Conservation (phyloP, 2,329 filamentous ascomycete genomes). For the Penicillium sp. region DNA sequence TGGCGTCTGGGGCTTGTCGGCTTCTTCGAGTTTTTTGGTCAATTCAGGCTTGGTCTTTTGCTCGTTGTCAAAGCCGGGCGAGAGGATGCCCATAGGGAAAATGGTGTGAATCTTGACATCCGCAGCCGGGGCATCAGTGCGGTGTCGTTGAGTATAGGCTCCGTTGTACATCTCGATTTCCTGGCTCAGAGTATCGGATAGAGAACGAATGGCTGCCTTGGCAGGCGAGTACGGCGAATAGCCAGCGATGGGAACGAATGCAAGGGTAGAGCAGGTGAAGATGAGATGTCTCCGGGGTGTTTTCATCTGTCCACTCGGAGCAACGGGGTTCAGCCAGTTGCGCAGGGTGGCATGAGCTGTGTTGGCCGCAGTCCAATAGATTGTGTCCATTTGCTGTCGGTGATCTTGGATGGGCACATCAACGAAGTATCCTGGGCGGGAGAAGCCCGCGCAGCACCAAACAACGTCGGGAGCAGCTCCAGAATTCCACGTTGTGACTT, state of each 20-base stretch:
- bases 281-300: slow-evolving; percentile 68
- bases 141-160: slow-evolving; percentile 45
- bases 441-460: slow-evolving; percentile 82
- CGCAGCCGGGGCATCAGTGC: slow-evolving; percentile 52
- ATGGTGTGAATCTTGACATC: slow-evolving; percentile 78
- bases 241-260: slow-evolving; percentile 74
- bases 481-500: slow-evolving; percentile 77
- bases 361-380: slow-evolving; percentile 85
- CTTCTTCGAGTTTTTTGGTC: slow-evolving; percentile 75
- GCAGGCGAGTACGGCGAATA: slow-evolving; percentile 81
- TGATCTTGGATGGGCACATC: slow-evolving; percentile 68
- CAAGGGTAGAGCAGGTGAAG: slow-evolving; percentile 76
- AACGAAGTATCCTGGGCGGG: slow-evolving; percentile 72
- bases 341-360: slow-evolving; percentile 77
- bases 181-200: slow-evolving; percentile 80
- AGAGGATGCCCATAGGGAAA: slow-evolving; percentile 79
- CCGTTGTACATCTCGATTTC: slow-evolving; percentile 85
- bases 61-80: slow-evolving; percentile 73
- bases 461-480: slow-evolving; percentile 75
- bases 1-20: slow-evolving; percentile 76
- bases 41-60: slow-evolving; percentile 76
- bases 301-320: slow-evolving; percentile 33
- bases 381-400: slow-evolving; percentile 82
- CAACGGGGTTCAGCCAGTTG: slow-evolving; percentile 63
- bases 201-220: slow-evolving; percentile 79